Base-by-base conservation (phyloP, 352 stramenopile genomes). In the Hyaloperonospora arabidopsidis region DNA sequence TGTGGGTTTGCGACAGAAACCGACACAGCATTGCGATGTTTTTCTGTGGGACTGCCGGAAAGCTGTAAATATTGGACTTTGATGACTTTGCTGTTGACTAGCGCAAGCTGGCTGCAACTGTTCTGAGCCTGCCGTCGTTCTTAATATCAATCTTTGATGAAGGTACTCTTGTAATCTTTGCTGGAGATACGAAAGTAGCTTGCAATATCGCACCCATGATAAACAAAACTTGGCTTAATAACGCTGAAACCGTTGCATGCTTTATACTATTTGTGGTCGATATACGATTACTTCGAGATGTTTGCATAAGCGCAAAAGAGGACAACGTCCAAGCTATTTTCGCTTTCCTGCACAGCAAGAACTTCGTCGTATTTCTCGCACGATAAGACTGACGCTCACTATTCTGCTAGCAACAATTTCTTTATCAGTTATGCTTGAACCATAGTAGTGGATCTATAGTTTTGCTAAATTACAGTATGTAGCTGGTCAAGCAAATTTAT, bases 341-440 rank as follows among this genome's bases (percentile, higher is more conserved):
- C 36, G 92, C 78, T 3, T 91, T 93, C 56, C 59, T 93, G 2
- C 76, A 92, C 52, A 92, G 74, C 65, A 87, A 86, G 52, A 90
- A 93, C 40, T 68, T 76, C n/a, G 84, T 72, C 1, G 74, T 93
- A 25, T 59, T 34, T 89, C 78, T 2, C 77, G 88, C 39, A 84
- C 69, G 23, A 87, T 93, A 75, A 90, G 86, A 44, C 48, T 92
- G 17, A 89, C 76, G 90, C 84, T 0, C 84, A 93, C 59, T 92
- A 90, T 58, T 70, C 91, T 11, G 81, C 75, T 80, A 78, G 92
- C 61, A 89, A 88, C 51, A 92, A 90, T 54, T 94, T 94, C 45
- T n/a, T n/a, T 72, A 69, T 0, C 81, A 82, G 67, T 11, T 63
- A 92, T 18, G 74, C 91, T 49, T 81, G 92, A 48, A 61, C 70